Base-by-base conservation (phyloP, 2,329 filamentous ascomycete genomes). In the Aureobasidium sp. region DNA sequence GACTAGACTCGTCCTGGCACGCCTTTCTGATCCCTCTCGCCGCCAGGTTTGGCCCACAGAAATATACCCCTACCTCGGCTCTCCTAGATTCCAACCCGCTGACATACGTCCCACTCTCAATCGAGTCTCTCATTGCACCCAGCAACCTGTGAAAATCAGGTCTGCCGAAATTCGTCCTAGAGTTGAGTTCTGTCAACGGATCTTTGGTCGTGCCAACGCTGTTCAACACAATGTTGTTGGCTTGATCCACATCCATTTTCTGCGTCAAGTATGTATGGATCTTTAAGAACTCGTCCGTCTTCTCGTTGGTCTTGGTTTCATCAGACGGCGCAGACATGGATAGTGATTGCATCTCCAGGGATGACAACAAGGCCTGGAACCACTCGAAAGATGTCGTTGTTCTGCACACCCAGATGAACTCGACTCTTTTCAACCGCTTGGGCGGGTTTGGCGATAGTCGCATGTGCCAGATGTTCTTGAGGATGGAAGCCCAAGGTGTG, bases 371-470 rank as follows among this genome's bases (percentile, higher is more conserved):
- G 1, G 89, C 91, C 73, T 99, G 94, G 80, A 99, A 97, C 94
- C 94, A 99, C 76, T 97, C 94, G 70, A 99, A 99, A 0, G 92
- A 96, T 35, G 84, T 88, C 0, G 92, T 96, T 70, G 96, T 92
- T 74, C 89, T 94, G 82, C 93, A 96, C 55, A 97, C 87, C 94
- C 94, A 99, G 78, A 99, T 95, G 75, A 99, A 99, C 74, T 99
- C 94, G 33, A 99, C 93, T 73, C 94, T 88, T 62, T 91, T 89
- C 49, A 99, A 86, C 70, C 93, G 89, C 53, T 84, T 85, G 1
- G 93, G 92, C 25, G 92, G 90, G 77, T 96, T 94, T 8, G 93
- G 92, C 17, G 87, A 84, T 65, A 94, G 87, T 64, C 94, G 90
- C 69, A 95, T 81, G 74, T 99, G 93, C 90, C 92, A 99, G 75